Evolutionary conservation across 116 monocot species (phyloP), one percentile per base, ranked within the genome.

Genomic region (Papilionanthe hybrid): DNA sequence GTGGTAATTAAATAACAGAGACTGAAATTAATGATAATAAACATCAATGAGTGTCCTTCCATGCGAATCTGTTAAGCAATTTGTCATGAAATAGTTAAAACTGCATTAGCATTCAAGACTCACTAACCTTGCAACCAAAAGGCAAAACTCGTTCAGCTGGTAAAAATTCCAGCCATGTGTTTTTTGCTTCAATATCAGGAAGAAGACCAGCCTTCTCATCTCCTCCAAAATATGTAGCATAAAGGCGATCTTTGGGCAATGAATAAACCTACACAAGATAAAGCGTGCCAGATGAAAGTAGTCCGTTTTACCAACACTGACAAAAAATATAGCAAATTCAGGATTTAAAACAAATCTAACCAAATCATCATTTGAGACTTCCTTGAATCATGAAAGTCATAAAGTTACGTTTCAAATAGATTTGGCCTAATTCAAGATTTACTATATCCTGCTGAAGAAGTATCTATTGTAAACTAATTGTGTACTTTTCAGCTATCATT

Each of bases 161-260:
- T 83, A 99, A 90, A 79, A 89, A 80, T 6, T 72, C 85, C 2
- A 93, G 83, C 99, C 99, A 99, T 66, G 87, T 82, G 75, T 86
- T 86, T 80, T 83, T 93, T 58, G 99, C 95, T 84, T 99, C 99
- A 74, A 79, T 75, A 84, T 99, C 99, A 73, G 99, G 86, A 55
- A 83, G 78, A 89, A 99, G 99, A 11, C 95, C 93, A 75, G 89
- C 75, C 72, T 95, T 99, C 79, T 99, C 95, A 82, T 99, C 99
- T 42, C 99, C 99, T 58, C 99, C 95, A 86, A 99, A 99, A 87
- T 99, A 99, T 30, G 99, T 99, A 8, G 92, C 95, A 82, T 95
- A 99, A 41, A 99, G 79, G 65, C 82, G 86, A 79, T 99, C 89
- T n/a, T 80, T 84, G 0, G 99, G 99, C 77, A 99, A 80, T 74